Percentiles rank a stretch among this genome's conserved stretches.
phyloP scores from a whole-genome alignment of 2,329 filamentous ascomycete species.

The Ophiosphaerella herpotricha region DNA sequence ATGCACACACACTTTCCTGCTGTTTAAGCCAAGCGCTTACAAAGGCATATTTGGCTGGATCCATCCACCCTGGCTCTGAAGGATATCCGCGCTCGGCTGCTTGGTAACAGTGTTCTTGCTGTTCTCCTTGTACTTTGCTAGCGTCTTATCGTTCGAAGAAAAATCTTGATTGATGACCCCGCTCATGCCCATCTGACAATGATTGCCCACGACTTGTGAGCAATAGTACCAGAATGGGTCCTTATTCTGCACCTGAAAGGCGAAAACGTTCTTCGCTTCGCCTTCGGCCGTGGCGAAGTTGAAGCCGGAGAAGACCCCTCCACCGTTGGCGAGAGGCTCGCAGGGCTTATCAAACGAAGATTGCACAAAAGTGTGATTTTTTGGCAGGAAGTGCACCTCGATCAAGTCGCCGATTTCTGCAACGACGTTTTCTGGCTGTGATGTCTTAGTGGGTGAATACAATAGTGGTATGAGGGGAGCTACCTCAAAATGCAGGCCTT shows the following conservation, averaged over 20 bases:
- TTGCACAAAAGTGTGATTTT: slow-evolving; percentile 78
- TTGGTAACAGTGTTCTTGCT: slow-evolving; percentile 24
- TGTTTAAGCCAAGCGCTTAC: slow-evolving; percentile 8
- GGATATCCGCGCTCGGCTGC: slow-evolving; percentile 23
- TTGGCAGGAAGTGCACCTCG: slow-evolving; percentile 56
- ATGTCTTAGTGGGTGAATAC: too few relatives aligned
- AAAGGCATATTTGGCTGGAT: slow-evolving; percentile 32
- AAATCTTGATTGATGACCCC: slow-evolving; percentile 68
- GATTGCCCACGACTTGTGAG: slow-evolving; percentile 62
- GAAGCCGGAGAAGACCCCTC: slow-evolving; percentile 65
- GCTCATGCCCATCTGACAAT: slow-evolving; percentile 75
- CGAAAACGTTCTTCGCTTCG: slow-evolving; percentile 58
- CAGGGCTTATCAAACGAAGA: slow-evolving; percentile 74
- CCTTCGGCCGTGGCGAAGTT: slow-evolving; percentile 56
- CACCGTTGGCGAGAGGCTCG: slow-evolving; percentile 59
- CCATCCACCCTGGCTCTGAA: slow-evolving; percentile 24
- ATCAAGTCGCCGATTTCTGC: slow-evolving; percentile 43
- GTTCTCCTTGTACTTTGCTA: slow-evolving; percentile 35
- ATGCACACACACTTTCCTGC: background rate
- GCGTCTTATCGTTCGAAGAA: slow-evolving; percentile 23
- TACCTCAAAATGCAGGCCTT: slow-evolving; percentile 32
- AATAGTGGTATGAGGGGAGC: too few relatives aligned
- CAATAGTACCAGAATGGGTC: slow-evolving; percentile 82
- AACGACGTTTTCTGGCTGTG: slow-evolving; percentile 37
- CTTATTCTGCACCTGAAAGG: slow-evolving; percentile 67